A percentile compares a stretch with the other conserved stretches of the same genome.
Evolutionary conservation across 2,329 filamentous ascomycete genomes (phyloP).

Genomic region (Neophaeococcomyces mojaviensis): DNA sequence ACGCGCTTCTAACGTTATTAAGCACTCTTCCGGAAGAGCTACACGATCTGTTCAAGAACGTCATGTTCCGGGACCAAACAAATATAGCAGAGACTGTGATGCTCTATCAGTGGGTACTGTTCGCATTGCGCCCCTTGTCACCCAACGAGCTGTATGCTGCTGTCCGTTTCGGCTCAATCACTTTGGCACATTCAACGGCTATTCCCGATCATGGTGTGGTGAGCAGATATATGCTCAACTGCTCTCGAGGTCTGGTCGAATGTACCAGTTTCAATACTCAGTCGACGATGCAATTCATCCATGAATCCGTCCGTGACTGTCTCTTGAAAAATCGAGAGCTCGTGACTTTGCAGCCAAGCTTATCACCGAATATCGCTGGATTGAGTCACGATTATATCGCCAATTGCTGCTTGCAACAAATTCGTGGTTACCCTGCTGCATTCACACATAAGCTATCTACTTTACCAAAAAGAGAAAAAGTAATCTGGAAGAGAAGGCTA

Average conservation of each 20-base stretch:
- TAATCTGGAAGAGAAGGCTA: not conserved
- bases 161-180: not conserved
- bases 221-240: constrained; percentile 19
- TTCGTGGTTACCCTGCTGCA: not conserved
- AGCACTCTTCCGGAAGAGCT: constrained; percentile 28
- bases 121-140: constrained; percentile 29
- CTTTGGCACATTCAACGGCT: not conserved
- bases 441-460: not conserved
- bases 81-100: constrained; percentile 24
- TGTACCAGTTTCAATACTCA: constrained; percentile 6
- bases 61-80: constrained; percentile 10
- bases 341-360: not conserved
- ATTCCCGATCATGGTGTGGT: not conserved
- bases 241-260: constrained; percentile 29
- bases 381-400: constrained; percentile 6
- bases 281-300: constrained; percentile 29
- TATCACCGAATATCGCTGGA: constrained; percentile 8
- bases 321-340: constrained; percentile 27
- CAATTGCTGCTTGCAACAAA: not conserved
- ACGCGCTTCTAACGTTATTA: constrained; percentile 32
- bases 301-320: constrained; percentile 31
- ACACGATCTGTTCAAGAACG: constrained; percentile 14
- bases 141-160: constrained; percentile 20
- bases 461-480: not conserved
- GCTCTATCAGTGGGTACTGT: constrained; percentile 15